Conservation (phyloP, 371 early-diverging fungal genomes). For the Rhizopus sp. region DNA sequence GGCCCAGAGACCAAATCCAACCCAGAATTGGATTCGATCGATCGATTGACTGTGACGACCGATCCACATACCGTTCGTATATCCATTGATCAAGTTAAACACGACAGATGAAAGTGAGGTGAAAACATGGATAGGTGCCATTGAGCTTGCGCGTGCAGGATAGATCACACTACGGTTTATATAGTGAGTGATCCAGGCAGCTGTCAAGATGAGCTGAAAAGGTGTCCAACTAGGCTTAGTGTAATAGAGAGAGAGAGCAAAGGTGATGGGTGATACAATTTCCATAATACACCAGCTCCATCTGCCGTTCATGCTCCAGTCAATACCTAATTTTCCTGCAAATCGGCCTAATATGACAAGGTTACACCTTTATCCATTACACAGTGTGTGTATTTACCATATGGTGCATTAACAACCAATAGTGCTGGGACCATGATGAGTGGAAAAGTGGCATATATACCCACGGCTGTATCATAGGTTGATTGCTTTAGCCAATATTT, state of each 20-base stretch:
- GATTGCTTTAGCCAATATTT: constrained; percentile 17
- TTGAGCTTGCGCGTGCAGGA: constrained; percentile 50
- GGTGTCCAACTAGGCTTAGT: constrained; percentile 23
- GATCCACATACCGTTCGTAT: constrained; percentile 61
- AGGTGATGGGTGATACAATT: constrained; percentile 35
- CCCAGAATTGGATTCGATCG: constrained; percentile 10
- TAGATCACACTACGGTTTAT: constrained; percentile 58
- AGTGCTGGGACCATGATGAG: constrained; percentile 18
- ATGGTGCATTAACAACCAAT: constrained; percentile 24
- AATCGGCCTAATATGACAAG: constrained; percentile 22
- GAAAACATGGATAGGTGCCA: constrained; percentile 50
- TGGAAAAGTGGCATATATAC: constrained; percentile 21
- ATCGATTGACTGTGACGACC: constrained; percentile 14
- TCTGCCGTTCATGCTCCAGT: constrained; percentile 33
- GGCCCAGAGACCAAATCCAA: constrained; percentile 47
- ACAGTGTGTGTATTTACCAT: constrained; percentile 19
- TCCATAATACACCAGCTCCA: constrained; percentile 50
- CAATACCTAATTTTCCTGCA: constrained; percentile 27
- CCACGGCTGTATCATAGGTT: constrained; percentile 22
- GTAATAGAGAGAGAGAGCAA: constrained; percentile 18
- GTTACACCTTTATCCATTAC: not conserved
- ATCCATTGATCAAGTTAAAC: constrained; percentile 66
- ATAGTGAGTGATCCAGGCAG: constrained; percentile 63
- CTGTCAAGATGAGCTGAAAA: constrained; percentile 26
- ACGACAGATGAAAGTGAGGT: constrained; percentile 21